Evolutionary conservation across 805 yeast species (phyloP), one percentile per base, ranked within the genome.

Genomic region (Maudiozyma turicensis): DNA sequence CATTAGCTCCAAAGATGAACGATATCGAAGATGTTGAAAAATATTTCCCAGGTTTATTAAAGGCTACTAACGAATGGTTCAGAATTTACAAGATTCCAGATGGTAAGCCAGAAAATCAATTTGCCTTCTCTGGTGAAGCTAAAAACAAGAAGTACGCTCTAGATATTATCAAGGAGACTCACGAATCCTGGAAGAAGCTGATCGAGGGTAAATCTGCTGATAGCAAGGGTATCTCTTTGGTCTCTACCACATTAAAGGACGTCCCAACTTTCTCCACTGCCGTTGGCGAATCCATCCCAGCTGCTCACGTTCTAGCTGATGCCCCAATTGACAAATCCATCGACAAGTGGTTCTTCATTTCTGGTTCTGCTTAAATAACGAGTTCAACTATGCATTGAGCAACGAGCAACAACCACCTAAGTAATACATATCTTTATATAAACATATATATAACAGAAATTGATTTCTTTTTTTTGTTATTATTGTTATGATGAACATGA

Each of bases 321-420:
- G 96, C 95, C 55, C 95, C 96, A 71, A 87, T 93, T 69, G 99
- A 91, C 77, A 81, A 86, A 73, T 87, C 96, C 49, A 75, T 91
- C 68, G 98, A 91, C 80, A 91, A 91, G 76, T 91, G 99, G 99
- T 91, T 93, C 80, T 91, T 81, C 82, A 91, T 91, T 67, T 87
- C 91, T 52, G 93, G 91, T 73, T 82, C 85, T 54, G 74, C 80
- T 56, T 64, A 58, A 58, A 45, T 41, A 40, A 10, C 11, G 6
- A 26, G 42, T 14, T 14, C 30, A 13, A 35, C 20, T 6, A 35
- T 8, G 38, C n/a, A 34, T 6, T 35, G n/a, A 11, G 38, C 7
- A 35, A 13, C 13, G 8, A 11, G 15, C 38, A 14, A 8, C 34
- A 9, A 32, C 13, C 2, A 32, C 34, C 34, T 9, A 32, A 11